Evolutionary conservation across 164 flowering plant genomes (phyloP).

Genomic region (Chimonanthus praecox): DNA sequence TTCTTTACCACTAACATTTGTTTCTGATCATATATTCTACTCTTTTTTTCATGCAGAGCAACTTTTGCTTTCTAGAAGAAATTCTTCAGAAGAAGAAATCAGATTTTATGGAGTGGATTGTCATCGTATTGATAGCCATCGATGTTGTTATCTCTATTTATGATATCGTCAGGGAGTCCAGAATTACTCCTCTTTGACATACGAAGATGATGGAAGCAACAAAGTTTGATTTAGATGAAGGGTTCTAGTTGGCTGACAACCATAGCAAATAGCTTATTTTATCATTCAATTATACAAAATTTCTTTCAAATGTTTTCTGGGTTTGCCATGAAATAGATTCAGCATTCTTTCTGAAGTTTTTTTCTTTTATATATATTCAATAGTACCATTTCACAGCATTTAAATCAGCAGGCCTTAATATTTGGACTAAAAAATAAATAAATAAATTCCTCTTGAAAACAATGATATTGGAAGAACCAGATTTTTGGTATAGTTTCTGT

Average conservation of each 20-base stretch:
- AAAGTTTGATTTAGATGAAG: background rate
- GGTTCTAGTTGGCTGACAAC: background rate
- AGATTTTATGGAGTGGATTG: slow-evolving; percentile 81
- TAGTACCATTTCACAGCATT: background rate
- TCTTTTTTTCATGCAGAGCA: slow-evolving; percentile 38
- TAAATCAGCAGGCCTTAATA: background rate
- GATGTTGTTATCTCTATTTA: slow-evolving; percentile 77
- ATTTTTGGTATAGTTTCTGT: background rate
- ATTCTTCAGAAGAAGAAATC: slow-evolving; percentile 89
- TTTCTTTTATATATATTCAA: too few species aligned
- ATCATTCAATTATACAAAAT: too few species aligned
- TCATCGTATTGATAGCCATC: slow-evolving; percentile 66
- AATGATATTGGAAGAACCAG: background rate
- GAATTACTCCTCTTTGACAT: background rate
- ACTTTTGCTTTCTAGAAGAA: slow-evolving; percentile 85
- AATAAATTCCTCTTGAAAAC: background rate
- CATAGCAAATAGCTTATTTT: background rate
- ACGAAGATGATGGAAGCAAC: background rate
- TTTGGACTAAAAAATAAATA: background rate
- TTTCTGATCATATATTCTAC: background rate
- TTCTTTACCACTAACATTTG: background rate
- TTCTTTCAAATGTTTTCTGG: background rate
- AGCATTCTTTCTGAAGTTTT: background rate
- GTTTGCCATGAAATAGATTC: background rate
- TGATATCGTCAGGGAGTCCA: slow-evolving; percentile 44